Evolutionary conservation across 768 basidiomycete species (phyloP).

Genomic region (Russula virescens): DNA sequence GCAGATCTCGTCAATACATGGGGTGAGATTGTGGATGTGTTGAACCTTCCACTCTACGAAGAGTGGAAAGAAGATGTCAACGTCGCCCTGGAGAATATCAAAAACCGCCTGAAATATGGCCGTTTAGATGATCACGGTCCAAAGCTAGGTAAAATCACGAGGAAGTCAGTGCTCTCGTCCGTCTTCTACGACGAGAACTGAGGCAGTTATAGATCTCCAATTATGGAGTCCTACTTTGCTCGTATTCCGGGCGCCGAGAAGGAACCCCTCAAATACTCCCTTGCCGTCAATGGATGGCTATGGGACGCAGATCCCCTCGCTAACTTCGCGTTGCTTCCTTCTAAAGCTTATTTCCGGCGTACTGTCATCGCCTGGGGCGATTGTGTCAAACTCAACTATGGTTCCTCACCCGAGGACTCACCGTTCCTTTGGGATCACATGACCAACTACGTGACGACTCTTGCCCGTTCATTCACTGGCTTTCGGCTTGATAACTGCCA

Average conservation of each 20-base stretch:
- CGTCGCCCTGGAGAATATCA: slow-evolving; percentile 67
- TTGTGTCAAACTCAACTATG: slow-evolving; percentile 97
- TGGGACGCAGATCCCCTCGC: slow-evolving; percentile 92
- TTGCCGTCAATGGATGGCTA: slow-evolving; percentile 99
- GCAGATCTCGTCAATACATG: slow-evolving; percentile 50
- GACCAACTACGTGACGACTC: slow-evolving; percentile 70
- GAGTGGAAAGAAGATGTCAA: slow-evolving; percentile 83
- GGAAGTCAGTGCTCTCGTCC: slow-evolving; percentile 44
- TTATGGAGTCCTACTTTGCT: slow-evolving; percentile 92
- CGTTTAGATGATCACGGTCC: slow-evolving; percentile 82
- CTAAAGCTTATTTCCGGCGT: slow-evolving; percentile 91
- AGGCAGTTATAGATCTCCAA: slow-evolving; percentile 51
- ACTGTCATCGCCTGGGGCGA: slow-evolving; percentile 98
- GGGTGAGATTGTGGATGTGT: slow-evolving; percentile 70
- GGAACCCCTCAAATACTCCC: slow-evolving; percentile 53
- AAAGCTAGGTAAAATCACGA: slow-evolving; percentile 71
- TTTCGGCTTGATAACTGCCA: slow-evolving; percentile 99
- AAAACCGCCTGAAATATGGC: slow-evolving; percentile 71
- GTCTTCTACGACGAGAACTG: slow-evolving; percentile 4
- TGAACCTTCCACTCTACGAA: slow-evolving; percentile 84
- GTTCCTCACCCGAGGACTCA: slow-evolving; percentile 45
- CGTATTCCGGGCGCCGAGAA: slow-evolving; percentile 52
- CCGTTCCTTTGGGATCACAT: slow-evolving; percentile 86
- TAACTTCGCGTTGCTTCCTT: slow-evolving; percentile 89
- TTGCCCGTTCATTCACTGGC: slow-evolving; percentile 85